Evolutionary conservation across 2,329 filamentous ascomycete genomes (phyloP), one percentile per base, ranked within the genome.

Genomic region (Trichoderma sp.): DNA sequence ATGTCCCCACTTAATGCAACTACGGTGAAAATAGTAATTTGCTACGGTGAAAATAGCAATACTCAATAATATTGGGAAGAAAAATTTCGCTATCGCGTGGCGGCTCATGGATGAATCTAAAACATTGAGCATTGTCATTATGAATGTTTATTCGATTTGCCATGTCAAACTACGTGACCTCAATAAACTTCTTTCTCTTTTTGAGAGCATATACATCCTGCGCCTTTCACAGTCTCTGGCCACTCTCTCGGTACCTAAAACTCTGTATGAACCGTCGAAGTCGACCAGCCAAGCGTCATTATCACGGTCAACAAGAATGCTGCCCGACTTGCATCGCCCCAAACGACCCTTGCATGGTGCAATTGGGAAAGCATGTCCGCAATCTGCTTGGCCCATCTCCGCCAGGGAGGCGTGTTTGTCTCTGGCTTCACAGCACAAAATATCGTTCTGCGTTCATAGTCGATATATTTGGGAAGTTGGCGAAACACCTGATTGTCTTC

Each of bases 241-340:
- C n/a, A 19, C n/a, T 19, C 3, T 10, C 19, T 45, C n/a, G 39
- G 39, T n/a, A 4, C 17, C 39, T 1, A 45, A n/a, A 29, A 17
- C 1, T 10, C 8, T 22, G 39, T 9, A 3, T 22, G n/a, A 45
- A 1, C 4, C 39, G 8, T n/a, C 4, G 12, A 12, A 22, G n/a
- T 12, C n/a, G 39, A 19, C 2, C 4, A 42, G 9, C 39, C 4
- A 42, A 0, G n/a, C 4, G n/a, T 22, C 4, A 19, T 45, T 3
- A 4, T 5, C 1, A n/a, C 17, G 1, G 9, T 45, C n/a, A 4
- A 22, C 9, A n/a, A 12, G 4, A 2, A n/a, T 5, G 4, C 1
- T 19, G 17, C 19, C n/a, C 4, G 2, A n/a, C n/a, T 19, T 45
- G n/a, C 17, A 19, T 45, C n/a, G 4, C 39, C 9, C 4, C 2